phyloP scores from a whole-genome alignment of 1,284 basidiomycete genomes.

The Naganishia sp. region DNA sequence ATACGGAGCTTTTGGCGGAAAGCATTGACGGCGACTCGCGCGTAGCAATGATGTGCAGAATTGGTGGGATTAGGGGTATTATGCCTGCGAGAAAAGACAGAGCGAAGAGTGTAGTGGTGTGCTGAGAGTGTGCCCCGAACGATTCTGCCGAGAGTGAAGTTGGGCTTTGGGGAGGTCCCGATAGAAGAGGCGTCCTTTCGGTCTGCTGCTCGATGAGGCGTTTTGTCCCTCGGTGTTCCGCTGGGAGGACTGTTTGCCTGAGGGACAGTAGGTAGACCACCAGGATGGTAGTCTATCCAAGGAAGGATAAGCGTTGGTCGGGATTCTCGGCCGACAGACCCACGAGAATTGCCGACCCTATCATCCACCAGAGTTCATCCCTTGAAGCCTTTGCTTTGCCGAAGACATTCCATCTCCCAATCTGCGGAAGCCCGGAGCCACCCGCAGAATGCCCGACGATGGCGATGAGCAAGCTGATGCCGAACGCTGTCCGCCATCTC shows the following conservation, averaged over 20 bases:
- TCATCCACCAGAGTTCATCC: neutral
- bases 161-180: neutral
- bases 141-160: neutral
- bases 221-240: too few species aligned
- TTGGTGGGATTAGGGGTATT: conserved; percentile 38
- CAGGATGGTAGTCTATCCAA: neutral
- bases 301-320: neutral
- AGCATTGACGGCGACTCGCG: conserved; percentile 32
- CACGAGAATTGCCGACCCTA: conserved; percentile 1
- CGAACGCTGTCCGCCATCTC: conserved; percentile 2
- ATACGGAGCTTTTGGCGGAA: neutral
- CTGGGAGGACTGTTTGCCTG: neutral
- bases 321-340: neutral
- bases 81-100: conserved; percentile 33
- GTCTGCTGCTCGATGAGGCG: neutral
- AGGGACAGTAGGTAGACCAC: neutral
- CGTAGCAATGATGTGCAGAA: conserved; percentile 41
- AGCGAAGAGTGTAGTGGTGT: conserved; percentile 33
- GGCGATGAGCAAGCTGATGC: neutral
- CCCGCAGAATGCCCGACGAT: neutral
- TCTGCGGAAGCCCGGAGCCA: neutral
- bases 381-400: neutral
- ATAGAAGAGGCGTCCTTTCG: conserved; percentile 16
- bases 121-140: conserved; percentile 4
- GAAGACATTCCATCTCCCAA: neutral